Evolutionary conservation across 2,329 filamentous ascomycete species (phyloP).

Genomic region (Esteya vermicola): DNA sequence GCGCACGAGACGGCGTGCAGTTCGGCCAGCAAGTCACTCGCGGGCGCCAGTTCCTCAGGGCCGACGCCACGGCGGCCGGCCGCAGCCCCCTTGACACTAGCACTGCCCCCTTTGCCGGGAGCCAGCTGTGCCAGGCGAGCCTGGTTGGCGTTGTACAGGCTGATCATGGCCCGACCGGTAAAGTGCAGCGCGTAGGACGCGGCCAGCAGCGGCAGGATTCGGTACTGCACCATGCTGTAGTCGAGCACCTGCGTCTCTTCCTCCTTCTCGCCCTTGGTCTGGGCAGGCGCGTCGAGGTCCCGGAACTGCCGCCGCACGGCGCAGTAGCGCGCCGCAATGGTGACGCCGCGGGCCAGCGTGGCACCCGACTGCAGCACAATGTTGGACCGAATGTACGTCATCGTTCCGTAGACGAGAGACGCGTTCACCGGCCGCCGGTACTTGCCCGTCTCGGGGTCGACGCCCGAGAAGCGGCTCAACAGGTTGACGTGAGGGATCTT

Average conservation of each 20-base stretch:
- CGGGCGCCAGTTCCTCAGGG: slow-evolving; percentile 1
- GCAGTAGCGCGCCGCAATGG: slow-evolving; percentile 62
- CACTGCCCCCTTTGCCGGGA: slow-evolving; percentile 26
- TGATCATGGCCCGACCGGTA: slow-evolving; percentile 64
- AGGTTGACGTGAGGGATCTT: slow-evolving; percentile 63
- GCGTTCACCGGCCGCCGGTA: slow-evolving; percentile 54
- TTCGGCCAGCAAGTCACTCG: slow-evolving; percentile 38
- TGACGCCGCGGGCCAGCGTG: slow-evolving; percentile 60
- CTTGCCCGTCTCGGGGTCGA: slow-evolving; percentile 53
- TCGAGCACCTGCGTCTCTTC: slow-evolving; percentile 65
- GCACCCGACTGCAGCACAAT: slow-evolving; percentile 62
- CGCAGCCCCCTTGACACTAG: slow-evolving; percentile 43
- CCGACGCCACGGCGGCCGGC: not conserved
- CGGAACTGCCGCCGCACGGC: slow-evolving; percentile 66
- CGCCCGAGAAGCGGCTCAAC: slow-evolving; percentile 54
- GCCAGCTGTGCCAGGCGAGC: slow-evolving; percentile 42
- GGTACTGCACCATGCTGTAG: slow-evolving; percentile 69
- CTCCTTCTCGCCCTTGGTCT: slow-evolving; percentile 37
- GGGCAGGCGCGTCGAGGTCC: slow-evolving; percentile 35
- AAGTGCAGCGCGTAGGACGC: slow-evolving; percentile 69
- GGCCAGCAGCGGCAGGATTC: slow-evolving; percentile 57
- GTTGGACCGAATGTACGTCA: slow-evolving; percentile 60
- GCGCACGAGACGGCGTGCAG: slow-evolving; percentile 66
- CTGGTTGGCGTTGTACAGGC: slow-evolving; percentile 58
- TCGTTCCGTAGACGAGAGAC: slow-evolving; percentile 57